A percentile compares a stretch with the other conserved stretches of the same genome.
Conservation (phyloP, 768 basidiomycete genomes). For the Amylocystis lapponica region DNA sequence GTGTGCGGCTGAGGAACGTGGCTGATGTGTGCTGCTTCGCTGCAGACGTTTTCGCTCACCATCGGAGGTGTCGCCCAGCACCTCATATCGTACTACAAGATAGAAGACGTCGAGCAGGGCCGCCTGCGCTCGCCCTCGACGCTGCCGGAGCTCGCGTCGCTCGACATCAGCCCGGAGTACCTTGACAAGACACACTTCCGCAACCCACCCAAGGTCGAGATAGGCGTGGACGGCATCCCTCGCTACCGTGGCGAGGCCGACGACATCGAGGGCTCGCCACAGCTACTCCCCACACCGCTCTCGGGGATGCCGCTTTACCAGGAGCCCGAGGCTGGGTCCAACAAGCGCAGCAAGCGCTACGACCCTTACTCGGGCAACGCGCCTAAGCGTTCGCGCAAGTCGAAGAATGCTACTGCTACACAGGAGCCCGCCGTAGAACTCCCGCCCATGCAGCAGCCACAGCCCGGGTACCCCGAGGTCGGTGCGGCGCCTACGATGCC, state of each 20-base stretch:
- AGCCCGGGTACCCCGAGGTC: constrained; percentile 8
- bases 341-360: constrained; percentile 27
- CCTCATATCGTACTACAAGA: constrained; percentile 90
- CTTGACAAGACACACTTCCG: constrained; percentile 90
- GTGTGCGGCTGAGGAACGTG: constrained; percentile 1
- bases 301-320: constrained; percentile 14
- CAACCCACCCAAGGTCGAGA: constrained; percentile 82
- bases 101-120: constrained; percentile 86
- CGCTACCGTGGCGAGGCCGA: constrained; percentile 83
- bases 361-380: constrained; percentile 24
- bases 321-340: constrained; percentile 11
- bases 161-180: constrained; percentile 85
- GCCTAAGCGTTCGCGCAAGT: constrained; percentile 19
- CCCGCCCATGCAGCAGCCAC: constrained; percentile 10
- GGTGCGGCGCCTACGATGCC: constrained; percentile 1
- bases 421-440: constrained; percentile 11
- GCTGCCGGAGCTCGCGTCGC: constrained; percentile 76
- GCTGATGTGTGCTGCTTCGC: not conserved
- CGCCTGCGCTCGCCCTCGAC: constrained; percentile 85
- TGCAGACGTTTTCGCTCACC: constrained; percentile 87
- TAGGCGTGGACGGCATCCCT: constrained; percentile 76
- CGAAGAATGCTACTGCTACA: constrained; percentile 14
- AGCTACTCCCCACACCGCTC: constrained; percentile 21
- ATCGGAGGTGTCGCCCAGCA: constrained; percentile 86
- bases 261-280: constrained; percentile 38